A percentile compares a stretch with the other conserved stretches of the same genome.
These are phyloP conservation scores for Blyttiomyces sp. DNA, from an alignment of 371 early-diverging fungal species.

Conservation along the genomic window DNA sequence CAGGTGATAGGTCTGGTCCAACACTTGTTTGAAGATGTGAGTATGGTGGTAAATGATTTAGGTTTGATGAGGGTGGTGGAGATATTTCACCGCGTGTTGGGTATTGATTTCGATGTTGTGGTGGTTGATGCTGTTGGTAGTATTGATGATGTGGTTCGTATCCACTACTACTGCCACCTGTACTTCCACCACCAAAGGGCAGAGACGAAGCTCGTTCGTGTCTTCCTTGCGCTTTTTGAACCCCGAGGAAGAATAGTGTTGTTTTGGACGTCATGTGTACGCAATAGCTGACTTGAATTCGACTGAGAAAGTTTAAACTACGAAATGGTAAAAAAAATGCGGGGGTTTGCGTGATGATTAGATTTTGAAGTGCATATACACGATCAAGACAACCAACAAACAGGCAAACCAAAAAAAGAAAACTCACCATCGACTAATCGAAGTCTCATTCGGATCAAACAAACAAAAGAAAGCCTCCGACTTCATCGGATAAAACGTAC, in stretches of 20 bases:
- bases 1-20: no score
- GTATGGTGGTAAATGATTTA: no score
- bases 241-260: slow-evolving; percentile 2
- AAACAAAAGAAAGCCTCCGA: slow-evolving; percentile 9
- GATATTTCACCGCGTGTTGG: neutral
- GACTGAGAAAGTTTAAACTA: slow-evolving; percentile 4
- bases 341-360: neutral
- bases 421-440: slow-evolving; percentile 5
- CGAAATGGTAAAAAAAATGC: neutral
- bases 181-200: neutral
- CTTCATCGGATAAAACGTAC: slow-evolving; percentile 10
- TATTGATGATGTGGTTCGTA: neutral
- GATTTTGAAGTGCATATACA: neutral
- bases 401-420: neutral
- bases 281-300: slow-evolving; percentile 8
- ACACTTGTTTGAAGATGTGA: no score
- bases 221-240: neutral
- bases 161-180: neutral
- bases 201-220: no score
- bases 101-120: neutral
- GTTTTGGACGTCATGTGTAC: slow-evolving; percentile 10
- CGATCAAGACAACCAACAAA: no score
- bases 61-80: neutral
- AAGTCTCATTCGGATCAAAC: slow-evolving; percentile 5
- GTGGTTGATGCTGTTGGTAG: neutral